Conservation (phyloP, 2,329 filamentous ascomycete species). For the Arthrobotrys entomopaga region DNA sequence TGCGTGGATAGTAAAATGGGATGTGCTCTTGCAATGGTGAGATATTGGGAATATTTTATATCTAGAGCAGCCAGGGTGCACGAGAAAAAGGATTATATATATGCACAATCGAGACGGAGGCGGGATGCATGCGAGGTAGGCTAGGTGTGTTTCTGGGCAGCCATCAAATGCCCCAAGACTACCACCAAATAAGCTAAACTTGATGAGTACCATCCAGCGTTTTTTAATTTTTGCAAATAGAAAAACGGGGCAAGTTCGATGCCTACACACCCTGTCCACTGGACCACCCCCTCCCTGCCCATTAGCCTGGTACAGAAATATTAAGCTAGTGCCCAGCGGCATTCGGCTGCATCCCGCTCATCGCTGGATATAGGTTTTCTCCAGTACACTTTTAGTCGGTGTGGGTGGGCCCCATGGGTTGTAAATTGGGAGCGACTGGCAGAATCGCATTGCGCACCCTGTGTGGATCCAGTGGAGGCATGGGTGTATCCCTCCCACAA, state of each 20-base stretch:
- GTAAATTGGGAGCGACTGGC: conserved; percentile 1
- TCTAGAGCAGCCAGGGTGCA: neutral
- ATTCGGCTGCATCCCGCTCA: conserved; percentile 26
- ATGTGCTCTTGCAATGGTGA: neutral
- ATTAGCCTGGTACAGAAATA: conserved; percentile 6
- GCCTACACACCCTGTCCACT: neutral
- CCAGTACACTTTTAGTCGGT: neutral
- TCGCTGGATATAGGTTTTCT: neutral
- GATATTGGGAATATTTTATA: conserved; percentile 12
- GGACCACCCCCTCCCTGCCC: neutral
- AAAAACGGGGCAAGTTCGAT: conserved; percentile 38
- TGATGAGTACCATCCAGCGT: neutral
- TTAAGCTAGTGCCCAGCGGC: conserved; percentile 22
- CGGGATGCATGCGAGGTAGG: conserved; percentile 26
- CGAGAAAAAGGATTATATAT: conserved; percentile 12
- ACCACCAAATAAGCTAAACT: conserved; percentile 9
- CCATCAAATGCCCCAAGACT: too few relatives aligned
- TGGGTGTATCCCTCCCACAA: too few relatives aligned
- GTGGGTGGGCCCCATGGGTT: neutral
- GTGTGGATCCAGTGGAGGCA: neutral
- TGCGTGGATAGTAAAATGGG: neutral
- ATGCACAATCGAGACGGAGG: conserved; percentile 1
- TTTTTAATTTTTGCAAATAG: neutral
- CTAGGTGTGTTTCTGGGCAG: neutral
- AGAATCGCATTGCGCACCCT: conserved; percentile 8